Base-by-base conservation (phyloP, 2,329 filamentous ascomycete species). In the Aspergillus sp. region DNA sequence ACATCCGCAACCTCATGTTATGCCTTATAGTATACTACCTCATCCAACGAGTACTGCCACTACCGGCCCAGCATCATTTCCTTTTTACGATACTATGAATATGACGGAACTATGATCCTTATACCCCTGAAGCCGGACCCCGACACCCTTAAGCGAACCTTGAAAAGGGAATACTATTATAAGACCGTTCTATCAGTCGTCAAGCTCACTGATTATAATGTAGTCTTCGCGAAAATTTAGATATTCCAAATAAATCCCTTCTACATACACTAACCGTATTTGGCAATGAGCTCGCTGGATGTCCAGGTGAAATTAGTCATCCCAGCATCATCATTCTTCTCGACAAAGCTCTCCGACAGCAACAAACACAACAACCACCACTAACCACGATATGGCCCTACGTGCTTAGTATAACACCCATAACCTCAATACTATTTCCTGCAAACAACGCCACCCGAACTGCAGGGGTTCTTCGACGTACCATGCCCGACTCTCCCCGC, bases 401-500 rank as follows among this genome's bases (percentile, higher is more conserved):
- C 18, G 26, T 3, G 9, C 17, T 32, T n/a, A 34, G 45, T 22
- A 49, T 49, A 49, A 20, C 47, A 20, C 17, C 11, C 3, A 38
- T 20, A 17, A 38, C 18, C 47, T 7, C 32, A 17, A 17, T 47
- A 34, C 7, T 34, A 18, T 34, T 8, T 17, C n/a, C 44, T 13
- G 7, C 26, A 12, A 8, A 30, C 15, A 9, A 30, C 15, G 34
- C 7, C 9, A 47, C 6, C 11, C 22, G 12, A 13, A 13, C 12
- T 13, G 32, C 24, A 20, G 26, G 26, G n/a, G 8, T 9, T 30
- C 9, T 9, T 30, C 26, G 11, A 9, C 26, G 26, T 20, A 53
- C 34, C 7, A 57, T 57, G 55, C 30, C 50, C 2, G 50, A 57
- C 18, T 44, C 45, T 11, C 50, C 50, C 43, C 38, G 49, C 43